Percentiles rank a stretch among this genome's conserved stretches.
phyloP scores from a whole-genome alignment of 2,329 filamentous ascomycete species.

The Emmonsia crescens region DNA sequence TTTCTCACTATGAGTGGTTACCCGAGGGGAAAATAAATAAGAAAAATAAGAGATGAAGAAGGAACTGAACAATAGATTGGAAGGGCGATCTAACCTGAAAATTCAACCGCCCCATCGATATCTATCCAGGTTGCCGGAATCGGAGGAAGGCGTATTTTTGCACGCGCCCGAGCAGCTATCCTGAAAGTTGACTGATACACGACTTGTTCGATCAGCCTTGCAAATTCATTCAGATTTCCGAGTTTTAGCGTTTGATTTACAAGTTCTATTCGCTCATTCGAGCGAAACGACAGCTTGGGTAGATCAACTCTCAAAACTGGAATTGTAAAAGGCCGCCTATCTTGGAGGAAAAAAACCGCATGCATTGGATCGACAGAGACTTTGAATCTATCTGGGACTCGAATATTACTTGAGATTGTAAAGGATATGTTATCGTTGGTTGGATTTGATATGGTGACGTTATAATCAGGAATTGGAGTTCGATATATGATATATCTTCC shows the following conservation, averaged over 20 bases:
- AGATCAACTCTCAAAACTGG: constrained; percentile 1
- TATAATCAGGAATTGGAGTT: constrained; percentile 1
- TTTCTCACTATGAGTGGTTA: not conserved
- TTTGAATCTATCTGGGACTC: constrained; percentile 2
- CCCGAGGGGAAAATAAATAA: not conserved
- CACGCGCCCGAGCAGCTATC: not conserved
- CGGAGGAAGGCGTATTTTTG: not conserved
- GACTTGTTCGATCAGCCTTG: not conserved
- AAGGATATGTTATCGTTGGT: not conserved
- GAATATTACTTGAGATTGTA: not conserved
- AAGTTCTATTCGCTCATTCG: not conserved
- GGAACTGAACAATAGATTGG: not conserved
- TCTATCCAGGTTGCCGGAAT: constrained; percentile 2
- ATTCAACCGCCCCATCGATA: constrained; percentile 1
- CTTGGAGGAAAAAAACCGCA: constrained; percentile 1
- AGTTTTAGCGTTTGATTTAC: not conserved
- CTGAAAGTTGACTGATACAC: not conserved
- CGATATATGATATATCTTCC: not conserved
- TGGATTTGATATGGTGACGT: not conserved
- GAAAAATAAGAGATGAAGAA: not conserved
- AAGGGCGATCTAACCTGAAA: not conserved
- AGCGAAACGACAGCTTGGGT: not conserved
- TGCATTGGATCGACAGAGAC: constrained; percentile 2
- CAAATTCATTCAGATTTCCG: constrained; percentile 2
- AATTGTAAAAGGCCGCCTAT: not conserved